These are phyloP conservation scores for Aspergillus jensenii DNA, from an alignment of 2,329 filamentous ascomycete species.

Conservation along the genomic window DNA sequence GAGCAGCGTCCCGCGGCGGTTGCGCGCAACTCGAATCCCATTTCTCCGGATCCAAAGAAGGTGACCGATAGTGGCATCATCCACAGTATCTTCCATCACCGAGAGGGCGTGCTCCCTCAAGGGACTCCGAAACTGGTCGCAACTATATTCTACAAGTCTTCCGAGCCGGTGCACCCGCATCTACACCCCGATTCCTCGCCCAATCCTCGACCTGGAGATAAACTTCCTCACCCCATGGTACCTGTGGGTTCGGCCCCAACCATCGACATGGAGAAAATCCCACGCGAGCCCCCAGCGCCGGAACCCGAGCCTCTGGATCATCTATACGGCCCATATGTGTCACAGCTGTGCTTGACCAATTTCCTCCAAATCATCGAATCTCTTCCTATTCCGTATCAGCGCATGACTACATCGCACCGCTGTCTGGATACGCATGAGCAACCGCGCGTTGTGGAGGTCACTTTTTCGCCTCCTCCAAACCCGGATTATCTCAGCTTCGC, in stretches of 20 bases:
- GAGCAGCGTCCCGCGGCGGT: conserved; percentile 26
- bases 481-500: conserved; percentile 54
- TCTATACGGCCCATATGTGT: conserved; percentile 55
- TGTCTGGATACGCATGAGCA: conserved; percentile 49
- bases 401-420: conserved; percentile 49
- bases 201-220: conserved; percentile 35
- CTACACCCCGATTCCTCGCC: conserved; percentile 50
- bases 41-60: conserved; percentile 39
- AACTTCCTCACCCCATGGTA: conserved; percentile 41
- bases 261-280: conserved; percentile 52
- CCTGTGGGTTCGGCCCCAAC: conserved; percentile 51
- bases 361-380: conserved; percentile 54
- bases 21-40: conserved; percentile 35
- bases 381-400: conserved; percentile 50
- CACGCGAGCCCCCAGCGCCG: conserved; percentile 54
- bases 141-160: conserved; percentile 51
- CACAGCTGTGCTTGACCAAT: conserved; percentile 56
- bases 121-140: conserved; percentile 47
- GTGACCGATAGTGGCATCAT: conserved; percentile 48
- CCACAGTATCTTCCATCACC: conserved; percentile 47
- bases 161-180: conserved; percentile 44
- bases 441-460: conserved; percentile 54
- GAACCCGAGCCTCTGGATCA: conserved; percentile 57
- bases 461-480: conserved; percentile 51
- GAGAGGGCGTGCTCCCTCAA: conserved; percentile 38